Conservation (phyloP, 441 rosid species). For the Kokia cookei region DNA sequence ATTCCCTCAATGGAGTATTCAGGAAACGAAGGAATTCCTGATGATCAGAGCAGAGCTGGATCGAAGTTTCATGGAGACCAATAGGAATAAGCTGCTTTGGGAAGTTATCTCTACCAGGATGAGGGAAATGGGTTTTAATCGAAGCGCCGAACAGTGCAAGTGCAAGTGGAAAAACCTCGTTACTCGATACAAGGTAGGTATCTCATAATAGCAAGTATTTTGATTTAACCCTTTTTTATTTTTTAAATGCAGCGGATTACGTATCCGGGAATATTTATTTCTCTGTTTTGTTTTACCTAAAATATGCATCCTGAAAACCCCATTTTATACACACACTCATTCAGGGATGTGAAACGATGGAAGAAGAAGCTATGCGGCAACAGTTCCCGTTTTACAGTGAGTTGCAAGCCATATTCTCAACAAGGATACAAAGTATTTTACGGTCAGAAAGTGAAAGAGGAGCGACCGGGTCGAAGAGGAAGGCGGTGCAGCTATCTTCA, state of each 20-base stretch:
- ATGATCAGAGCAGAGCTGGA: slow-evolving; percentile 76
- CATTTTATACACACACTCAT: background rate
- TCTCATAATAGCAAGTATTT: background rate
- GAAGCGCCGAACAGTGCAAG: slow-evolving; percentile 98
- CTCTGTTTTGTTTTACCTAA: background rate
- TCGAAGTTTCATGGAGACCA: slow-evolving; percentile 88
- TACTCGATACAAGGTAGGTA: slow-evolving; percentile 78
- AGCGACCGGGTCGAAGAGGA: slow-evolving; percentile 41
- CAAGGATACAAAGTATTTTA: slow-evolving; percentile 66
- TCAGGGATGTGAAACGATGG: slow-evolving; percentile 81
- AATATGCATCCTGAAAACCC: slow-evolving; percentile 7
- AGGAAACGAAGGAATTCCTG: slow-evolving; percentile 83
- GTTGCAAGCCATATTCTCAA: slow-evolving; percentile 55
- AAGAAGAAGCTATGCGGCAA: slow-evolving; percentile 65
- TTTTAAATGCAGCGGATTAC: background rate
- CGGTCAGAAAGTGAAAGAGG: slow-evolving; percentile 77
- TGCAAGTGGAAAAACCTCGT: slow-evolving; percentile 99
- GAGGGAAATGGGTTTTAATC: slow-evolving; percentile 76
- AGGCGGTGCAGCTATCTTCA: slow-evolving; percentile 51
- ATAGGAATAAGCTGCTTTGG: slow-evolving; percentile 88
- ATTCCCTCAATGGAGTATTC: slow-evolving; percentile 94
- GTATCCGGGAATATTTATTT: background rate
- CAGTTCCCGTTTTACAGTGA: slow-evolving; percentile 83
- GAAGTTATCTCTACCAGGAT: slow-evolving; percentile 65
- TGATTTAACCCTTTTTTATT: background rate